phyloP scores from a whole-genome alignment of 768 basidiomycete species.

The Xerocomellus dryophilus region DNA sequence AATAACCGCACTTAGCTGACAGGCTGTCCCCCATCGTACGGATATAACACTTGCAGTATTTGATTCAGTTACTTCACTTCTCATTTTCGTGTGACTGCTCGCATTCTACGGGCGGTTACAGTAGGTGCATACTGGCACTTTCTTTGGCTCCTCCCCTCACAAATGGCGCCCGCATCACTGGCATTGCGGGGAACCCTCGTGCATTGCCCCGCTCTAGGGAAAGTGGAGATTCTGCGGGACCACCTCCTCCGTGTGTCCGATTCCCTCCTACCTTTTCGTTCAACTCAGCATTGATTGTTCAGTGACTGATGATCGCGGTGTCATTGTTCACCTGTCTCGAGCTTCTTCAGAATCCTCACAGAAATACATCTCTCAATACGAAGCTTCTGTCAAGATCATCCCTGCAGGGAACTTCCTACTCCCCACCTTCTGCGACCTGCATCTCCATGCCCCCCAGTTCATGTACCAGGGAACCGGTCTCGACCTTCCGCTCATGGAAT shows the following conservation, averaged over 20 bases:
- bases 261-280: background rate
- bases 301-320: constrained; percentile 41
- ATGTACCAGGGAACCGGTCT: constrained; percentile 85
- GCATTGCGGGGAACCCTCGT: constrained; percentile 53
- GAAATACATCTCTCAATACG: constrained; percentile 26
- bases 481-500: constrained; percentile 79
- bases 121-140: too few species aligned
- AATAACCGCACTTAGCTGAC: too few species aligned
- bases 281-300: constrained; percentile 1
- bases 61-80: too few species aligned
- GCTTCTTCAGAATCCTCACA: constrained; percentile 36
- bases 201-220: constrained; percentile 51
- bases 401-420: constrained; percentile 61
- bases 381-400: constrained; percentile 30
- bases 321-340: constrained; percentile 50
- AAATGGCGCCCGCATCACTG: constrained; percentile 5
- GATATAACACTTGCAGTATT: too few species aligned
- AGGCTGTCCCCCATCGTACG: too few species aligned
- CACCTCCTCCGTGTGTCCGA: constrained; percentile 46
- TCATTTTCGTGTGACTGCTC: too few species aligned
- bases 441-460: constrained; percentile 87
- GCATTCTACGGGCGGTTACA: too few species aligned
- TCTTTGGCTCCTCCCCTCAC: background rate
- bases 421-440: constrained; percentile 81
- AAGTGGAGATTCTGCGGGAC: constrained; percentile 54